A percentile compares a stretch with the other conserved stretches of the same genome.
phyloP scores from a whole-genome alignment of 179 eudicot species.

The Spinacia oleracea region DNA sequence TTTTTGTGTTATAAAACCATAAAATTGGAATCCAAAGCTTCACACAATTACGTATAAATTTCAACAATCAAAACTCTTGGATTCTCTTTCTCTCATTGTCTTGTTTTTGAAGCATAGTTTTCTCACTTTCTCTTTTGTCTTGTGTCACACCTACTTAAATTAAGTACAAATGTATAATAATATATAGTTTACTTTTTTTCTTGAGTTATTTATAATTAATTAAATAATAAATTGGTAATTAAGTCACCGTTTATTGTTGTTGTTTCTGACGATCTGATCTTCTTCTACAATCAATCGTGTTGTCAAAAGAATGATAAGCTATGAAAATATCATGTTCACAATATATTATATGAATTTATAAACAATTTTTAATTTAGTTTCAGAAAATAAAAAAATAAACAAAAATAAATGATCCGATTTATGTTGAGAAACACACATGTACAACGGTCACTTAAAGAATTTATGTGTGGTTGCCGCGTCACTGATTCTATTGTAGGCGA shows the following conservation, averaged over 20 bases:
- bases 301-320: background rate
- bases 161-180: background rate
- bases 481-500: background rate
- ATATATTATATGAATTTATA: too few species aligned
- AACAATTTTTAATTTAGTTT: background rate
- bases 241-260: background rate
- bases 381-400: background rate
- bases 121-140: constrained; percentile 9
- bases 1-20: too few species aligned
- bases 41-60: background rate
- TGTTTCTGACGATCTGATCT: background rate
- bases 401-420: background rate
- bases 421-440: background rate
- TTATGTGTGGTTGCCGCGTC: background rate
- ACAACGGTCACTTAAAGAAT: too few species aligned
- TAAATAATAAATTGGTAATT: background rate
- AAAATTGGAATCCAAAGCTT: background rate
- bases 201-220: too few species aligned
- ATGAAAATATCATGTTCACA: background rate
- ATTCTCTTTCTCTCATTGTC: constrained; percentile 4
- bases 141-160: background rate
- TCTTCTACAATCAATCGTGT: background rate
- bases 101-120: background rate
- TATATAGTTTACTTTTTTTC: background rate
- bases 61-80: background rate